Base-by-base conservation (phyloP, 2,329 filamentous ascomycete species). In the Orbilia quercus region DNA sequence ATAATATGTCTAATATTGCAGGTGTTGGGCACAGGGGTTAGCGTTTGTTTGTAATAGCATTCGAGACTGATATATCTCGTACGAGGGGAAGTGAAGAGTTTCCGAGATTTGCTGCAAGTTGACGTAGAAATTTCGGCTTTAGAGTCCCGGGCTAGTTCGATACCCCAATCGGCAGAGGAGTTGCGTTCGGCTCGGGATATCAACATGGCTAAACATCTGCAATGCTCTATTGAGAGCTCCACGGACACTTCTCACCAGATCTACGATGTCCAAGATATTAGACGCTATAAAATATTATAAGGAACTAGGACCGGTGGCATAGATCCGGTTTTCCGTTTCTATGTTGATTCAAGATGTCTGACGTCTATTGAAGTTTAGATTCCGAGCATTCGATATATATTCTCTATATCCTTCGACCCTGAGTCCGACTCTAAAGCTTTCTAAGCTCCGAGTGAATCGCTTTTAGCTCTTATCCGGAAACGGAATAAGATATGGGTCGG, bases 401-500 rank as follows among this genome's bases (percentile, higher is more conserved):
- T 9, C 28, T 31, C 28, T 31, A 4, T 31, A 31, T 31, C 28
- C n/a, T n/a, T n/a, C n/a, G n/a, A n/a, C n/a, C n/a, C n/a, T n/a
- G n/a, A n/a, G n/a, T n/a, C n/a, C n/a, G n/a, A n/a, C n/a, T n/a
- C 6, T 44, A 44, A n/a, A 5, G 14, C 14, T 5, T n/a, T 31
- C 28, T 31, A 25, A 51, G 31, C 23, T 28, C 20, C 44, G 16
- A 22, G 5, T 48, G n/a, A n/a, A n/a, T 51, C 47, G 20, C 4
- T 28, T 31, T 44, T 50, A 48, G 31, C 20, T 53, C 23, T 45
- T 38, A 0, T 64, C 38, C 9, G 60, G 54, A 36, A 73, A 73
- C 9, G 36, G 47, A 34, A 58, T 34, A 14, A 78, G 55, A 55
- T 75, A 76, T 7, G 69, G 38, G 53, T 77, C 77, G 14, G 62